Percentiles rank a stretch among this genome's conserved stretches.
Evolutionary conservation across 2,329 filamentous ascomycete species (phyloP).

Genomic region (Neofusicoccum cordaticola): DNA sequence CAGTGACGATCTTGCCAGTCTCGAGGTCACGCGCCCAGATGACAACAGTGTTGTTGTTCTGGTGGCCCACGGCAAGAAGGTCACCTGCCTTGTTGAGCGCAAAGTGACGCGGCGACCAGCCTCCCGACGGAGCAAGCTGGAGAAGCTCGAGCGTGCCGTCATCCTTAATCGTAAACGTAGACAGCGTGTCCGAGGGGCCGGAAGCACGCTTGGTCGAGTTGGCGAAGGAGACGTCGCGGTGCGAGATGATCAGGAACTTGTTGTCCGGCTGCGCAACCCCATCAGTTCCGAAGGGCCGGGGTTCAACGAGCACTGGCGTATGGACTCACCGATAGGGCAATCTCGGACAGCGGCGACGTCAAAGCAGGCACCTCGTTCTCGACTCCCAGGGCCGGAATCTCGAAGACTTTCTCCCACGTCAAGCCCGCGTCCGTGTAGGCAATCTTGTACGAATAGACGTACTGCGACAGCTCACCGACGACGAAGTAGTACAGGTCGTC

Average conservation of each 20-base stretch:
- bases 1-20: slow-evolving; percentile 58
- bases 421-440: slow-evolving; percentile 45
- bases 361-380: slow-evolving; percentile 20
- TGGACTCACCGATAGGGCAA: slow-evolving; percentile 55
- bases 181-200: slow-evolving; percentile 55
- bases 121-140: slow-evolving; percentile 62
- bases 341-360: slow-evolving; percentile 51
- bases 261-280: slow-evolving; percentile 36
- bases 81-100: slow-evolving; percentile 62
- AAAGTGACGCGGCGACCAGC: slow-evolving; percentile 65
- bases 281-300: no score
- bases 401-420: slow-evolving; percentile 50
- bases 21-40: slow-evolving; percentile 59
- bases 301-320: no score
- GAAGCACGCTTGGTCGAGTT: slow-evolving; percentile 29
- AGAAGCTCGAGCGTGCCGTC: slow-evolving; percentile 57
- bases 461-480: slow-evolving; percentile 59
- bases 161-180: slow-evolving; percentile 58
- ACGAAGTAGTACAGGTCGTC: slow-evolving; percentile 51
- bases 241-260: slow-evolving; percentile 65
- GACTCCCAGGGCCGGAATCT: slow-evolving; percentile 41
- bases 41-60: slow-evolving; percentile 59
- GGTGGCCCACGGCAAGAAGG: slow-evolving; percentile 64
- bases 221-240: slow-evolving; percentile 58
- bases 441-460: slow-evolving; percentile 56